phyloP scores from a whole-genome alignment of 495 filamentous ascomycete species.

The Astrothelium macrocarpum region DNA sequence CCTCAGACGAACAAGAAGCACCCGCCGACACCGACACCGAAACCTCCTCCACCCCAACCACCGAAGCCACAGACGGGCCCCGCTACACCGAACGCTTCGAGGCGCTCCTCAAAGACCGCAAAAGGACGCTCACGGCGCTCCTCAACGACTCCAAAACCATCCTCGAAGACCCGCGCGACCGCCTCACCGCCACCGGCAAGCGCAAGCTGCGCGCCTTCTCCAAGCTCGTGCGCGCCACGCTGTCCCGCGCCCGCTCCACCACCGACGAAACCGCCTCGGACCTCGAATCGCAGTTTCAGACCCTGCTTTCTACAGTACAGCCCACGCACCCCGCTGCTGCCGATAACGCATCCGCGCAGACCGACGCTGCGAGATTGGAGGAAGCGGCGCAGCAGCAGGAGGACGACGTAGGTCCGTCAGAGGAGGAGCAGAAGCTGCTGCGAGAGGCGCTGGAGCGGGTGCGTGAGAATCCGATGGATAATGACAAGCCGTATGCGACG shows the following conservation, averaged over 20 bases:
- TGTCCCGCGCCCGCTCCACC: constrained; percentile 41
- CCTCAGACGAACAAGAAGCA: constrained; percentile 20
- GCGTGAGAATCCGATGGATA: constrained; percentile 65
- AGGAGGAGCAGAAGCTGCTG: not conserved
- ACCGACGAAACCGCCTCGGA: constrained; percentile 33
- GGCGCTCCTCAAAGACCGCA: constrained; percentile 14
- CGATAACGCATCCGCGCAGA: constrained; percentile 11
- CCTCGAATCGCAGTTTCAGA: constrained; percentile 44
- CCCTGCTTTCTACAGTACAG: constrained; percentile 24
- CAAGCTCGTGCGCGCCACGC: constrained; percentile 42
- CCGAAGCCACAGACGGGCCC: not conserved
- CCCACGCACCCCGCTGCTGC: constrained; percentile 9
- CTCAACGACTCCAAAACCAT: constrained; percentile 45
- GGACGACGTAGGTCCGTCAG: not conserved
- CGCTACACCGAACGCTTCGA: not conserved
- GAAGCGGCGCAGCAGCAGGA: not conserved
- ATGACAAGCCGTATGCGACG: constrained; percentile 73
- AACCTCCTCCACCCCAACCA: not conserved
- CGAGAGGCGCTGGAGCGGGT: constrained; percentile 39
- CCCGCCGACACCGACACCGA: constrained; percentile 11
- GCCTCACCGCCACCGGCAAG: constrained; percentile 50
- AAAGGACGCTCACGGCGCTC: constrained; percentile 40
- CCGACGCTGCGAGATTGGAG: too few species aligned
- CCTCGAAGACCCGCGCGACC: constrained; percentile 40
- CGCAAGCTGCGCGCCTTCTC: constrained; percentile 52